A percentile compares a stretch with the other conserved stretches of the same genome.
These are phyloP conservation scores for Gracilaria vermiculophylla DNA, from an alignment of 23 red algal genomes.

Conservation along the genomic window DNA sequence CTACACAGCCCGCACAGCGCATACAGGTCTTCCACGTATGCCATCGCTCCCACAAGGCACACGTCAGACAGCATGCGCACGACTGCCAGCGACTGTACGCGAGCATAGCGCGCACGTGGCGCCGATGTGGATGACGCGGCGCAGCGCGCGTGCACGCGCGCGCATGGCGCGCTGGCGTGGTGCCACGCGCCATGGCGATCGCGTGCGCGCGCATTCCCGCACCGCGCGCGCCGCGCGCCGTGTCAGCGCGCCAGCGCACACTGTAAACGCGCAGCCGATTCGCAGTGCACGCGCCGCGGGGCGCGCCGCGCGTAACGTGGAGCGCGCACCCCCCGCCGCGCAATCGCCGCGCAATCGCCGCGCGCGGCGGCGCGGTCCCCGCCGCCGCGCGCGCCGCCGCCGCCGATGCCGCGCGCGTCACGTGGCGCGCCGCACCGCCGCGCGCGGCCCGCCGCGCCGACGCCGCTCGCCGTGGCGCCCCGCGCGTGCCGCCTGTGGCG, in stretches of 20 bases:
- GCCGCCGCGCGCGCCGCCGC: neutral
- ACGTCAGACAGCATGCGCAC: no score
- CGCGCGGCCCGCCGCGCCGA: neutral
- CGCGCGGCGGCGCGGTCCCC: no score
- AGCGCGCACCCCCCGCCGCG: no score
- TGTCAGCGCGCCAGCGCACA: no score
- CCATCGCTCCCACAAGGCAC: no score
- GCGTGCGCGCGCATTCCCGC: neutral
- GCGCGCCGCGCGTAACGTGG: neutral
- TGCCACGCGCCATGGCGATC: neutral
- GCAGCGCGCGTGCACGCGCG: neutral
- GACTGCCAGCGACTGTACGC: no score
- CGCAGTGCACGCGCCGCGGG: neutral
- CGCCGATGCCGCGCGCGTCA: neutral
- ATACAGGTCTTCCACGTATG: no score
- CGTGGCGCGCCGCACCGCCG: neutral
- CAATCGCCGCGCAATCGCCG: no score
- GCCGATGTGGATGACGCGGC: neutral
- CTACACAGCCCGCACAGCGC: no score
- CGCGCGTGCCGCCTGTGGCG: no score
- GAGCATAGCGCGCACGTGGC: no score
- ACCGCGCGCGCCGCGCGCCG: neutral
- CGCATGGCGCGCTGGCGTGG: neutral
- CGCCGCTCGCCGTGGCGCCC: neutral
- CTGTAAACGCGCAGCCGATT: neutral